Evolutionary conservation across 306 rosid genomes (phyloP).

Genomic region (Carpinus viminea): DNA sequence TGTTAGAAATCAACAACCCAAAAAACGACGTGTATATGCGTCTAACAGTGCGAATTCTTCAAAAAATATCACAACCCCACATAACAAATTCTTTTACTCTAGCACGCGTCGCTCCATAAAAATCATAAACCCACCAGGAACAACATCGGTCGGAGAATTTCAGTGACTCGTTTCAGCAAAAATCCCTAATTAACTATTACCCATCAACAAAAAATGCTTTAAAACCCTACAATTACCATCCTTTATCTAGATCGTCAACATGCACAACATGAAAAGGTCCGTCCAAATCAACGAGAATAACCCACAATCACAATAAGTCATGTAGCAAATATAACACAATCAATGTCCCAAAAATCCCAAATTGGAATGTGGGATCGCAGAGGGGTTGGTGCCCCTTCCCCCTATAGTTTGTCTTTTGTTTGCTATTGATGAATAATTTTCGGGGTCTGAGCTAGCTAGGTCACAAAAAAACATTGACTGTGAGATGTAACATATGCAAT

Average conservation of each 20-base stretch:
- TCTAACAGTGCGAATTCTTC: background rate
- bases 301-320: background rate
- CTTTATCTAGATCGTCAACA: slow-evolving; percentile 51
- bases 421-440: slow-evolving; percentile 20
- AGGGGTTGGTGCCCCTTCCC: slow-evolving; percentile 19
- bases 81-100: background rate
- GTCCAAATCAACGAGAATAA: slow-evolving; percentile 8
- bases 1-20: slow-evolving; percentile 14
- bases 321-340: slow-evolving; percentile 41
- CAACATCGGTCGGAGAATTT: slow-evolving; percentile 24
- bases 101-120: slow-evolving; percentile 1
- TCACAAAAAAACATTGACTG: slow-evolving; percentile 54
- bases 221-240: slow-evolving; percentile 40
- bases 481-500: background rate
- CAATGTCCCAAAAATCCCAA: slow-evolving; percentile 31
- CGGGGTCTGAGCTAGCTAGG: slow-evolving; percentile 36
- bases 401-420: slow-evolving; percentile 32
- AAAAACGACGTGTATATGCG: background rate
- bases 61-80: background rate
- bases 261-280: slow-evolving; percentile 40
- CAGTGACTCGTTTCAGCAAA: slow-evolving; percentile 22
- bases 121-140: background rate
- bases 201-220: slow-evolving; percentile 34
- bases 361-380: slow-evolving; percentile 37
- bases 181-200: slow-evolving; percentile 48